Conservation (phyloP, 257 asterid species). For the Lycium barbarum region DNA sequence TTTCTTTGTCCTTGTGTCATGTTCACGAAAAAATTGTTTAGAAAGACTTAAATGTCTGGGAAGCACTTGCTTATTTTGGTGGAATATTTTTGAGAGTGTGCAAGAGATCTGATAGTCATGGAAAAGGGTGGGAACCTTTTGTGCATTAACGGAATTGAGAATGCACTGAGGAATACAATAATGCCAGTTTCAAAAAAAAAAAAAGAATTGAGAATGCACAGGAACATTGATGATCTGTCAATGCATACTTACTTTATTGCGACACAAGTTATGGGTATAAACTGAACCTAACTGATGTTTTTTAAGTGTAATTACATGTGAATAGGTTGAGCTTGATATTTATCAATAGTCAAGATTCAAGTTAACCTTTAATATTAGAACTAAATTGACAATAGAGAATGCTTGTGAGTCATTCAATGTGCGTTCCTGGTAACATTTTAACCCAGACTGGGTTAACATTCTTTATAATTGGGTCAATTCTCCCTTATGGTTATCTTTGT, state of each 20-base stretch:
- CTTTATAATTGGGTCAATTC: background rate
- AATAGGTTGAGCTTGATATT: background rate
- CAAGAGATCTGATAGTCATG: slow-evolving; percentile 6
- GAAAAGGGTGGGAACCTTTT: background rate
- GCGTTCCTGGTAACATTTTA: background rate
- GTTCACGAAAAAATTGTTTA: background rate
- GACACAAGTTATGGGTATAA: background rate
- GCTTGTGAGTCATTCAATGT: background rate
- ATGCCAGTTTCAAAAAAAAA: no score
- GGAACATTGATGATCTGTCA: background rate
- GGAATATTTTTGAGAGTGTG: background rate
- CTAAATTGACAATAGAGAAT: background rate
- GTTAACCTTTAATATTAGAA: background rate
- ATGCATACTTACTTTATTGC: background rate
- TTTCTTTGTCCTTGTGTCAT: slow-evolving; percentile 13
- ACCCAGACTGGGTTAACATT: background rate
- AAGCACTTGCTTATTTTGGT: background rate
- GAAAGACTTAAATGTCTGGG: background rate
- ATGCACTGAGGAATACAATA: background rate
- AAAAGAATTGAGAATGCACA: background rate
- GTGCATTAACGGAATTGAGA: background rate
- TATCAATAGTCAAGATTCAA: slow-evolving; percentile 2
- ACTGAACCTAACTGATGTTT: background rate
- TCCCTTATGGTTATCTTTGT: slow-evolving; percentile 7
- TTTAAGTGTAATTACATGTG: background rate